Percentiles rank a stretch among this genome's conserved stretches.
Evolutionary conservation across 2,329 filamentous ascomycete genomes (phyloP).

Genomic region (Epichloe bromicola): DNA sequence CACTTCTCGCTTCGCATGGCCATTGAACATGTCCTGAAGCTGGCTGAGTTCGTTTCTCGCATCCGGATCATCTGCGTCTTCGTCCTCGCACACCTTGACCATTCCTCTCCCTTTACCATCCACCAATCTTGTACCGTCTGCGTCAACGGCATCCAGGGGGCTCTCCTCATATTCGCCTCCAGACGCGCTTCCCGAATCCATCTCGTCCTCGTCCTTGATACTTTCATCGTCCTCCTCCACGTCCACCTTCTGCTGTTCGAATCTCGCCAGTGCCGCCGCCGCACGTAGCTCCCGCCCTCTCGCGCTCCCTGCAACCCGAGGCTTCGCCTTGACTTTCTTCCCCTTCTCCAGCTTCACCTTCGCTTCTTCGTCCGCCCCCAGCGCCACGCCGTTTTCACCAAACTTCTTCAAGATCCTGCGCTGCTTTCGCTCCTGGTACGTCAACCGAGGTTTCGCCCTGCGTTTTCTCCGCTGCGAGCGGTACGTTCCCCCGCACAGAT

Average conservation of each 20-base stretch:
- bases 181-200: constrained; percentile 32
- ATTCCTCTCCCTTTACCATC: constrained; percentile 55
- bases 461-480: constrained; percentile 45
- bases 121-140: constrained; percentile 49
- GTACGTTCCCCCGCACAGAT: constrained; percentile 74
- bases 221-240: constrained; percentile 6
- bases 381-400: constrained; percentile 51
- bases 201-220: constrained; percentile 24
- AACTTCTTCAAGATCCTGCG: constrained; percentile 64
- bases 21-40: constrained; percentile 33
- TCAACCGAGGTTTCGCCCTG: constrained; percentile 37
- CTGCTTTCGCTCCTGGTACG: constrained; percentile 62
- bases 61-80: constrained; percentile 36
- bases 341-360: constrained; percentile 57
- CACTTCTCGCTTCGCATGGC: constrained; percentile 8
- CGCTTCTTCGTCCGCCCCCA: constrained; percentile 56
- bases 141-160: constrained; percentile 38
- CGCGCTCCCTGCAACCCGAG: constrained; percentile 61
- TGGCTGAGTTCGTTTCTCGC: constrained; percentile 46
- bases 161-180: constrained; percentile 31
- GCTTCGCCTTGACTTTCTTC: constrained; percentile 48
- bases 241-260: constrained; percentile 42
- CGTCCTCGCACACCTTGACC: constrained; percentile 64
- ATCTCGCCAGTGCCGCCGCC: constrained; percentile 62
- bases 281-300: constrained; percentile 64